These are phyloP conservation scores for Kurtzmaniella natalensis DNA, from an alignment of 1,139 yeast genomes.

Conservation along the genomic window DNA sequence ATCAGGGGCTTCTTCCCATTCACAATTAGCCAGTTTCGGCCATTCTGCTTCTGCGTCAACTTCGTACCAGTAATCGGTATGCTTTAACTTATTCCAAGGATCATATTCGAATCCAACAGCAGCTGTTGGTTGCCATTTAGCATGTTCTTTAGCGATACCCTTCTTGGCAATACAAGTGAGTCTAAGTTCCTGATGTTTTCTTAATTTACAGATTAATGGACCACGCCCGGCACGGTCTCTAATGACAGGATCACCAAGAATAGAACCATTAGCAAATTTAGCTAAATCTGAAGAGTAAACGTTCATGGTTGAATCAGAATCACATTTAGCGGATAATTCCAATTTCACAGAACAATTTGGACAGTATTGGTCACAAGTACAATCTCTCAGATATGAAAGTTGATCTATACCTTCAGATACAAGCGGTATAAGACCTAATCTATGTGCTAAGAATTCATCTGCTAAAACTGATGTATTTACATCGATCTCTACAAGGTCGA, in stretches of 20 bases:
- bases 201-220: slow-evolving; percentile 80
- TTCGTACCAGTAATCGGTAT: slow-evolving; percentile 96
- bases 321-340: slow-evolving; percentile 82
- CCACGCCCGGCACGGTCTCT: slow-evolving; percentile 72
- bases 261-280: slow-evolving; percentile 41
- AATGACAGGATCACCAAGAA: slow-evolving; percentile 80
- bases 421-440: slow-evolving; percentile 88
- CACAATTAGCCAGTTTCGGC: slow-evolving; percentile 86
- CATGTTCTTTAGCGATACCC: slow-evolving; percentile 97
- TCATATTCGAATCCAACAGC: slow-evolving; percentile 98
- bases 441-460: slow-evolving; percentile 91
- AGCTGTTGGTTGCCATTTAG: slow-evolving; percentile 96
- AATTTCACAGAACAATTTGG: slow-evolving; percentile 89
- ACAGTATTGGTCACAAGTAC: slow-evolving; percentile 97
- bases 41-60: slow-evolving; percentile 85
- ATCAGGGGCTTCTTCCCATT: slow-evolving; percentile 94
- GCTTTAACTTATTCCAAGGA: slow-evolving; percentile 97
- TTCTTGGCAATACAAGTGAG: slow-evolving; percentile 93
- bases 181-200: slow-evolving; percentile 88
- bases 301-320: slow-evolving; percentile 80
- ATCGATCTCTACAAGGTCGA: slow-evolving; percentile 93
- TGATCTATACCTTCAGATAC: slow-evolving; percentile 80
- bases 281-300: slow-evolving; percentile 86
- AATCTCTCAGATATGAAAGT: slow-evolving; percentile 81
- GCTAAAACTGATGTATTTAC: slow-evolving; percentile 92